These are phyloP conservation scores for Wilcoxina mikolae DNA, from an alignment of 495 filamentous ascomycete species.

Conservation along the genomic window DNA sequence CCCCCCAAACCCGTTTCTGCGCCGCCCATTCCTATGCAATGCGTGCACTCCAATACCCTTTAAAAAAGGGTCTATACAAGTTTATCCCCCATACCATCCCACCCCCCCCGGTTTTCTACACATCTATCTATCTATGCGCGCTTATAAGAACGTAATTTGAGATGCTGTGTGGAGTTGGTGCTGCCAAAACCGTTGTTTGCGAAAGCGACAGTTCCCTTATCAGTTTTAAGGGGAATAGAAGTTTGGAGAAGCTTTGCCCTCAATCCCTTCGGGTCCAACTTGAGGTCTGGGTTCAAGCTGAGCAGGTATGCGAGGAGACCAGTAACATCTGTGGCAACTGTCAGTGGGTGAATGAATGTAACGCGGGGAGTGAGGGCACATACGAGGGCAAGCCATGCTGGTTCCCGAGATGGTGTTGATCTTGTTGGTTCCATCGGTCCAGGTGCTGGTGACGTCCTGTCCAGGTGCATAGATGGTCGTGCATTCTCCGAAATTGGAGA, in stretches of 20 bases:
- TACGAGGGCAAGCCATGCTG: slow-evolving; percentile 39
- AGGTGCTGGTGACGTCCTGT: slow-evolving; percentile 37
- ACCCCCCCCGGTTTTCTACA: background rate
- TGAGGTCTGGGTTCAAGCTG: slow-evolving; percentile 27
- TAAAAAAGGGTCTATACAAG: background rate
- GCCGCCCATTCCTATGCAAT: background rate
- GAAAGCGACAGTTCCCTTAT: slow-evolving; percentile 5
- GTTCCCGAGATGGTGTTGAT: slow-evolving; percentile 41
- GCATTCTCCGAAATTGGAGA: slow-evolving; percentile 46
- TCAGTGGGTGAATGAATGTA: background rate
- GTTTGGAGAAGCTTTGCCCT: slow-evolving; percentile 29
- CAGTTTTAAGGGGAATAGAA: slow-evolving; percentile 7
- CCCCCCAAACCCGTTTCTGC: background rate
- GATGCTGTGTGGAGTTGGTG: background rate
- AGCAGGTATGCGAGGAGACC: slow-evolving; percentile 39
- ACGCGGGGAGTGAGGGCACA: slow-evolving; percentile 9
- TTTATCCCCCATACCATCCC: background rate
- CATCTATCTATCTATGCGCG: background rate
- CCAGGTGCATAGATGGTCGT: slow-evolving; percentile 44
- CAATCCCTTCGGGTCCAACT: slow-evolving; percentile 30
- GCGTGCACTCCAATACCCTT: background rate
- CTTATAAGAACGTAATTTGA: background rate
- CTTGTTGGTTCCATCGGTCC: slow-evolving; percentile 33
- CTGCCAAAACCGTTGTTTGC: slow-evolving; percentile 6
- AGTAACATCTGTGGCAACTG: slow-evolving; percentile 29